Evolutionary conservation across 345 rosid genomes (phyloP).

Genomic region (Arabis alpina): DNA sequence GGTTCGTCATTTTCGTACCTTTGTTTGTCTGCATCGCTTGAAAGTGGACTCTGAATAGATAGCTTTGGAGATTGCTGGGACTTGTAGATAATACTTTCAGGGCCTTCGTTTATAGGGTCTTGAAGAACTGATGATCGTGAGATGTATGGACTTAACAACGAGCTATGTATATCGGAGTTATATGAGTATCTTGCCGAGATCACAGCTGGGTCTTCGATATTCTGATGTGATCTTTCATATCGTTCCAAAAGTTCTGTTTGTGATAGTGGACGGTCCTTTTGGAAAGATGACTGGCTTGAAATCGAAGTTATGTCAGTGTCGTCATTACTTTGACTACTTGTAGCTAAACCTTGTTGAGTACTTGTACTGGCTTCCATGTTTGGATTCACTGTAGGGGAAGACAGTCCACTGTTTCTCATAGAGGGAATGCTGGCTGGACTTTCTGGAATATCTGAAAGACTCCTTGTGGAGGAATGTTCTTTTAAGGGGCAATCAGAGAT

Average conservation of each 20-base stretch:
- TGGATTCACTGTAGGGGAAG: slow-evolving; percentile 3
- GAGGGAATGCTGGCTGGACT: slow-evolving; percentile 15
- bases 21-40: slow-evolving; percentile 14
- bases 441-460: background rate
- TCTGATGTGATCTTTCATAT: slow-evolving; percentile 13
- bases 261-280: slow-evolving; percentile 9
- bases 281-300: slow-evolving; percentile 36
- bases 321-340: slow-evolving; percentile 34
- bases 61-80: background rate
- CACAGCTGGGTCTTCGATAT: slow-evolving; percentile 34
- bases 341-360: background rate
- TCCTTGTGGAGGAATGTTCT: slow-evolving; percentile 2
- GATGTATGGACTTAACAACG: slow-evolving; percentile 9
- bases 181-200: slow-evolving; percentile 38
- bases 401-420: background rate
- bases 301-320: slow-evolving; percentile 29
- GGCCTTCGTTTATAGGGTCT: background rate
- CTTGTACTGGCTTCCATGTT: slow-evolving; percentile 8
- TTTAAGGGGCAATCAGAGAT: slow-evolving; percentile 40
- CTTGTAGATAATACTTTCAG: slow-evolving; percentile 19
- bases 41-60: background rate
- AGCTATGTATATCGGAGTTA: slow-evolving; percentile 20
- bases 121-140: slow-evolving; percentile 7
- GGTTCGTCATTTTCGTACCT: slow-evolving; percentile 23
- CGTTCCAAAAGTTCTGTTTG: slow-evolving; percentile 3